These are phyloP conservation scores for Leptosphaerulina australis DNA, from an alignment of 2,329 filamentous ascomycete species.

Conservation along the genomic window DNA sequence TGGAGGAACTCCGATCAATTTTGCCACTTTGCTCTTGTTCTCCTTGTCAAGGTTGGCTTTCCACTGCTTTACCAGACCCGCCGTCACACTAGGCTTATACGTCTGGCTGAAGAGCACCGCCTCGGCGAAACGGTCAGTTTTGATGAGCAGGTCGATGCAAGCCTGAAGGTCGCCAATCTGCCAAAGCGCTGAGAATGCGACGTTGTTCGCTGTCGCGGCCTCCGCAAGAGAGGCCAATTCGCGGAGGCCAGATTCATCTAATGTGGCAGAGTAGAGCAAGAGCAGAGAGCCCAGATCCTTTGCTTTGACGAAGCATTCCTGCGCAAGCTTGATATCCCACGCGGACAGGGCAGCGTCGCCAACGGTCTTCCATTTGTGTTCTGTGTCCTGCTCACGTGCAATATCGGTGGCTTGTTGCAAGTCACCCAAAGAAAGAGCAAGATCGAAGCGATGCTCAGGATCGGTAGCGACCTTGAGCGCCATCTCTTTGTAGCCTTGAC, in stretches of 20 bases:
- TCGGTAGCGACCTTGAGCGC: constrained; percentile 94
- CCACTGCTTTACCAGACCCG: constrained; percentile 74
- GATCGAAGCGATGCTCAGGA: constrained; percentile 93
- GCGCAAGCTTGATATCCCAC: constrained; percentile 87
- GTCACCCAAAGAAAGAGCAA: constrained; percentile 81
- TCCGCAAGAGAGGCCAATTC: constrained; percentile 76
- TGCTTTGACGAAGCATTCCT: constrained; percentile 90
- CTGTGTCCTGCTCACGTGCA: constrained; percentile 80
- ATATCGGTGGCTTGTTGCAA: constrained; percentile 85
- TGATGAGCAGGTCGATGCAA: constrained; percentile 78
- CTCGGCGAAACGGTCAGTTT: constrained; percentile 81
- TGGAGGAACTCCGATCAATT: constrained; percentile 80
- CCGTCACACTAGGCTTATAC: constrained; percentile 82
- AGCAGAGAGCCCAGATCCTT: constrained; percentile 90
- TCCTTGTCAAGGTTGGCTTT: constrained; percentile 81
- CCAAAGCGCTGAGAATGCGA: constrained; percentile 91
- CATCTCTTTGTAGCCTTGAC: constrained; percentile 95
- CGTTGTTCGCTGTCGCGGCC: constrained; percentile 81
- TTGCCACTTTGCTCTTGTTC: constrained; percentile 83
- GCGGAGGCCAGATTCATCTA: constrained; percentile 74
- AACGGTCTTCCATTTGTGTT: constrained; percentile 98
- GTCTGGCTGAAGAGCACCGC: constrained; percentile 92
- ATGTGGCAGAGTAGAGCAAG: constrained; percentile 85
- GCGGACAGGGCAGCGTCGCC: constrained; percentile 85
- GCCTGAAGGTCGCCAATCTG: constrained; percentile 80